Evolutionary conservation across 2,329 filamentous ascomycete genomes (phyloP), one percentile per base, ranked within the genome.

Genomic region (Aspergillus thermomutatus): DNA sequence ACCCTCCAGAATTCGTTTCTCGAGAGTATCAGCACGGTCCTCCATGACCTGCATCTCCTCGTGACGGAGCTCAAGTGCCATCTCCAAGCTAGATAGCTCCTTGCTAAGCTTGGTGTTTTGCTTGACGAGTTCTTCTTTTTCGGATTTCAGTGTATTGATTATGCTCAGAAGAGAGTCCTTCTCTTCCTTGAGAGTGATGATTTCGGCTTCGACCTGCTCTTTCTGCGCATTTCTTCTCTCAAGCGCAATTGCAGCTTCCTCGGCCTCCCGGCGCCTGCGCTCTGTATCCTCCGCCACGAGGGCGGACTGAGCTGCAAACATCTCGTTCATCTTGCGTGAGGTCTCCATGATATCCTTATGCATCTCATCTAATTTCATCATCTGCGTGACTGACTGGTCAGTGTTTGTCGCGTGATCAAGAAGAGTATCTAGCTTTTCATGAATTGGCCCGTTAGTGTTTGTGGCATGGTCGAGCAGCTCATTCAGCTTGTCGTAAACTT

Each of bases 1-100:
- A 26, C 93, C 92, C 63, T 97, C 93, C 31, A 99, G 79, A 64
- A 99, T 96, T 26, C 94, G 87, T 52, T 92, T 89, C 77, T 99
- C 94, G 25, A 99, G 81, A 3, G 86, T 85, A 72, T 97, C 92
- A 2, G 93, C 94, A 60, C 93, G 89, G 10, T 83, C 80, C 72
- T 97, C 93, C 90, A 99, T 97, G 26, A 89, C 83, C 48, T 91
- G 86, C 57, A 99, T 85, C 76, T 97, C 94, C 64, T 97, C 93
- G 47, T 91, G 89, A 54, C 94, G 89, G 55, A 97, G 87, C 19
- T 88, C 86, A 28, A 97, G 83, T 0, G 94, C 93, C 8, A 91
- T 97, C 71, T 97, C 91, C 1, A 99, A 83, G 8, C 91, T 90
- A 4, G 92, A 92, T 0, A 99, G 87, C 64, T 99, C 92, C 25